Evolutionary conservation across 176 grass and related monocot genomes (phyloP), one percentile per base, ranked within the genome.

Genomic region (Zoysia japonica): DNA sequence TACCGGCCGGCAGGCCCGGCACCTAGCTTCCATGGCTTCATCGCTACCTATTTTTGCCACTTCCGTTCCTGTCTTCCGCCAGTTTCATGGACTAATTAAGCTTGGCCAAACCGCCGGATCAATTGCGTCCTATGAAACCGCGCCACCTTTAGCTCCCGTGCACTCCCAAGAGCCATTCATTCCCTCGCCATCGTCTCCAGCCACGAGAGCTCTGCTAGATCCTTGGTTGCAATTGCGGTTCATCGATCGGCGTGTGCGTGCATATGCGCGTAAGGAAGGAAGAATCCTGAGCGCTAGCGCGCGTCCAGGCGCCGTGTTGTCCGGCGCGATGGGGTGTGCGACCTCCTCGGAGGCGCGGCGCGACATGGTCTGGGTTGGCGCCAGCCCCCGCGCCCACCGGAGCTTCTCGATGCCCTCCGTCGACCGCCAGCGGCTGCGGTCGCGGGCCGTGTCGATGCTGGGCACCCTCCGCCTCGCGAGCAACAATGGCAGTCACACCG

Each of bases 251-350:
- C 11, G 49, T 61, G 47, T 16, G 77, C 61, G 13, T 7, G 28
- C 19, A 44, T 66, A 73, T 59, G 36, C 57, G 10, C 37, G 67
- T 50, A 13, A 72, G 12, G 46, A 45, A 45, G 47, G 59, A 14
- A 43, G 80, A 60, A 50, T 20, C 28, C 40, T 1, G 65, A 17
- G 44, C 47, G 76, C 48, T 17, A 60, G 61, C 59, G 40, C 68
- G 44, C 67, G 10, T 35, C 54, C 19, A 5, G 35, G 61, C 47
- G 20, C 61, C 48, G 28, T 28, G 28, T 12, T 70, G 42, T 6
- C 36, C 74, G 50, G 59, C 17, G 55, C 72, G 13, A 92, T 92
- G 90, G 90, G 90, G 72, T 92, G 84, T 80, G 51, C 76, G 44
- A 77, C 16, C 28, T 89, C 90, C 61, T 72, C 65, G 35, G 83